Evolutionary conservation across 257 asterid species (phyloP), one percentile per base, ranked within the genome.

Genomic region (Scutellaria baicalensis): DNA sequence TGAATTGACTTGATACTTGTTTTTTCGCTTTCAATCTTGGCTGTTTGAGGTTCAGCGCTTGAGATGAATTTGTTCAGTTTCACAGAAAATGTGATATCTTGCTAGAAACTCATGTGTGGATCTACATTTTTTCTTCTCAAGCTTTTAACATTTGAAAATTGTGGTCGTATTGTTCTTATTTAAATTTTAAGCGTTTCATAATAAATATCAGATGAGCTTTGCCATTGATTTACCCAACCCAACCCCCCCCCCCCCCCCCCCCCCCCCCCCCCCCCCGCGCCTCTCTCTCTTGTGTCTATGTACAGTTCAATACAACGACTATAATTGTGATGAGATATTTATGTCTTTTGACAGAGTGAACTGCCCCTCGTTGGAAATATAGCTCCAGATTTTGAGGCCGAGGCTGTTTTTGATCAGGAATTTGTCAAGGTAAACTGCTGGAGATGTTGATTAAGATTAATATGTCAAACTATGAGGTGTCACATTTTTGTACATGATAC

Each of bases 331-430:
- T 58, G 66, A 33, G 17, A 56, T 56, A n/a, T 72, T 33, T 47
- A n/a, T 56, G 40, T 51, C 68, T 61, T 70, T 72, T 57, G 63
- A 57, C 86, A 93, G 97, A 55, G 87, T 80, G 96, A 84, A 17
- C 82, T 83, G 71, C 96, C 98, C 10, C 87, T 89, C 56, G 99
- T 93, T 68, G 99, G 97, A 20, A 93, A 93, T 69, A 42, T 20
- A 64, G 99, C 99, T 59, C 97, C 99, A 4, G 97, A 93, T 70
- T 93, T 93, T 58, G 99, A 91, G 80, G 99, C 99, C 0, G 97
- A 91, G 78, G 97, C 99, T 71, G 97, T 93, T 68, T 93, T 89
- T 44, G 99, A 93, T 74, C 99, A 91, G 80, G 97, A 93, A 66
- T 89, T 93, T 66, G 78, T 87, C 62, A 80, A 84, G 78, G 97